Evolutionary conservation across 2,329 filamentous ascomycete genomes (phyloP).

Genomic region (Fusarium nanum): DNA sequence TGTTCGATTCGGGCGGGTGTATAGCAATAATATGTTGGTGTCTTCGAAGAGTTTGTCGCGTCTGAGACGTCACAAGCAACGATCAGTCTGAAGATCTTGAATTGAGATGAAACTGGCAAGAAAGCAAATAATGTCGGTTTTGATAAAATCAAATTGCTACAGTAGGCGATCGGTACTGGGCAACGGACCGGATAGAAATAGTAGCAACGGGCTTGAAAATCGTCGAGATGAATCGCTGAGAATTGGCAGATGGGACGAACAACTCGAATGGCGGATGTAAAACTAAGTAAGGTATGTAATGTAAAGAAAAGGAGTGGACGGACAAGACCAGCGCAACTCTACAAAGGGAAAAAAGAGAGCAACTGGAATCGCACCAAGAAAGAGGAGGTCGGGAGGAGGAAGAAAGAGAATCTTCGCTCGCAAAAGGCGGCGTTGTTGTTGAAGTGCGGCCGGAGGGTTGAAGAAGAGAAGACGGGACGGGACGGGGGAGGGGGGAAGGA

Average conservation of each 20-base stretch:
- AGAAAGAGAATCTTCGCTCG: slow-evolving; percentile 46
- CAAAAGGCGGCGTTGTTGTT: slow-evolving; percentile 42
- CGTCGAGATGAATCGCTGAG: slow-evolving; percentile 38
- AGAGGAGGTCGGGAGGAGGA: slow-evolving; percentile 44
- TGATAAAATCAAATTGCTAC: slow-evolving; percentile 17
- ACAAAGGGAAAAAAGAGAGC: slow-evolving; percentile 57
- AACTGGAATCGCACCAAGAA: slow-evolving; percentile 67
- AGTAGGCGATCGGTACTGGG: slow-evolving; percentile 18
- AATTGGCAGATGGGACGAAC: slow-evolving; percentile 45
- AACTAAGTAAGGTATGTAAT: slow-evolving; percentile 45
- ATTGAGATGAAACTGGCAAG: slow-evolving; percentile 10
- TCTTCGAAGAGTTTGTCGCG: slow-evolving; percentile 21
- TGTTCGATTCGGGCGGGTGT: slow-evolving; percentile 9
- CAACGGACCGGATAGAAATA: slow-evolving; percentile 41
- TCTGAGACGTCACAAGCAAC: slow-evolving; percentile 33
- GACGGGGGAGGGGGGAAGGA: slow-evolving; percentile 41
- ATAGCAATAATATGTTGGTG: slow-evolving; percentile 5
- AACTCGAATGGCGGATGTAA: slow-evolving; percentile 32
- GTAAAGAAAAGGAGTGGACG: slow-evolving; percentile 66
- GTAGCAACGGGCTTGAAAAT: slow-evolving; percentile 33
- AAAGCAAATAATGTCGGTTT: slow-evolving; percentile 21
- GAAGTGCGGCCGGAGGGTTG: slow-evolving; percentile 40
- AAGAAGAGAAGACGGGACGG: slow-evolving; percentile 44
- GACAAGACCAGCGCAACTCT: slow-evolving; percentile 68
- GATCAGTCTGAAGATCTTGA: slow-evolving; percentile 38